Evolutionary conservation across 495 filamentous ascomycete genomes (phyloP).

Genomic region (Trichodelitschia bisporula): DNA sequence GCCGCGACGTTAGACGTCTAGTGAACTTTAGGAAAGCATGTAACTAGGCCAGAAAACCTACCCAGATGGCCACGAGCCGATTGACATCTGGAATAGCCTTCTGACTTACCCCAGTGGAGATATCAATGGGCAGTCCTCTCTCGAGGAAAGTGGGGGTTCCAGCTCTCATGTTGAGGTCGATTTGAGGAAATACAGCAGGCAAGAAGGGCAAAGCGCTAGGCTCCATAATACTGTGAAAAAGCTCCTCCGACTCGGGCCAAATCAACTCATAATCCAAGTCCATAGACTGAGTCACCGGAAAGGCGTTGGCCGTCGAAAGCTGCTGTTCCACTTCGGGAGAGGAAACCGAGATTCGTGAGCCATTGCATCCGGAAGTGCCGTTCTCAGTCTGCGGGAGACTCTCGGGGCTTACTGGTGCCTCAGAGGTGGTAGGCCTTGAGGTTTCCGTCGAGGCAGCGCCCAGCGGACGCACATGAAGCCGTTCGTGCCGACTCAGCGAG

Average conservation of each 20-base stretch:
- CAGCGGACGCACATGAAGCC: not conserved
- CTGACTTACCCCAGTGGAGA: not conserved
- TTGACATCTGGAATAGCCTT: not conserved
- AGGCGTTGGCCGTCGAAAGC: not conserved
- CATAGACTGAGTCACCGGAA: not conserved
- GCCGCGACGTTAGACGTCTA: not conserved
- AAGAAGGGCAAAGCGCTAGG: not conserved
- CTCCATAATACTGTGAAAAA: not conserved
- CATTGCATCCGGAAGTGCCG: not conserved
- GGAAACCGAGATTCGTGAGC: not conserved
- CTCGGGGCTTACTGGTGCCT: not conserved
- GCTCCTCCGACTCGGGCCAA: not conserved
- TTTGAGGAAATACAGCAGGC: not conserved
- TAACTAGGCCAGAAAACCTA: too few species aligned
- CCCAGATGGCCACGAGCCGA: not conserved
- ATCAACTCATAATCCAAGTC: not conserved
- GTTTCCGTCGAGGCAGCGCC: not conserved
- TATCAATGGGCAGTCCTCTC: too few species aligned
- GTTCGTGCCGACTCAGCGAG: not conserved
- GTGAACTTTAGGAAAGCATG: not conserved
- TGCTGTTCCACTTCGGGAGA: not conserved
- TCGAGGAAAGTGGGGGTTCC: not conserved
- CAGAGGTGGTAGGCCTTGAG: not conserved
- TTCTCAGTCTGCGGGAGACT: not conserved
- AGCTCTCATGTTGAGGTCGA: not conserved